These are phyloP conservation scores for Verticillium isaacii DNA, from an alignment of 2,329 filamentous ascomycete species.

Conservation along the genomic window DNA sequence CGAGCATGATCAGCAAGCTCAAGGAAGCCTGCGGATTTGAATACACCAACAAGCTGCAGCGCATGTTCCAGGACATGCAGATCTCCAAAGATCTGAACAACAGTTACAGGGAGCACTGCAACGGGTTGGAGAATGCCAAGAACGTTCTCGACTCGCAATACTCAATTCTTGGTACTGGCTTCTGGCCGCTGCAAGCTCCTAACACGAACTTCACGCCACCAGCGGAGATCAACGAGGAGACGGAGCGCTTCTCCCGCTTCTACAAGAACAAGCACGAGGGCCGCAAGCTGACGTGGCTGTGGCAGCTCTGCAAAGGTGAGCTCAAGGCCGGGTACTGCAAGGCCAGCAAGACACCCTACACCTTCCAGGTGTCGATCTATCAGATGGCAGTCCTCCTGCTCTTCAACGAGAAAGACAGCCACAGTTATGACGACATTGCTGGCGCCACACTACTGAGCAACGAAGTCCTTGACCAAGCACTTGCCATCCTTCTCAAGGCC, in stretches of 20 bases:
- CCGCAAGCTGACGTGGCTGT: slow-evolving; percentile 94
- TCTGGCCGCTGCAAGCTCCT: slow-evolving; percentile 90
- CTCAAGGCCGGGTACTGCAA: slow-evolving; percentile 92
- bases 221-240: slow-evolving; percentile 76
- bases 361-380: slow-evolving; percentile 94
- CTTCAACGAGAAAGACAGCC: slow-evolving; percentile 85
- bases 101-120: slow-evolving; percentile 74
- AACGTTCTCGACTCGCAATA: slow-evolving; percentile 79
- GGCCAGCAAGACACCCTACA: slow-evolving; percentile 84
- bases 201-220: slow-evolving; percentile 87
- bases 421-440: slow-evolving; percentile 84
- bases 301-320: slow-evolving; percentile 97
- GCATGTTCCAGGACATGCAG: slow-evolving; percentile 99
- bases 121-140: slow-evolving; percentile 62
- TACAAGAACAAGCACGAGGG: slow-evolving; percentile 97
- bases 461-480: slow-evolving; percentile 81
- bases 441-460: slow-evolving; percentile 73
- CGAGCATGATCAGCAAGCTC: slow-evolving; percentile 98
- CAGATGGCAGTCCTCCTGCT: slow-evolving; percentile 95
- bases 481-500: slow-evolving; percentile 85
- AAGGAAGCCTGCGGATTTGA: slow-evolving; percentile 99
- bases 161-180: slow-evolving; percentile 90
- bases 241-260: slow-evolving; percentile 84
- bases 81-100: slow-evolving; percentile 96
- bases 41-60: slow-evolving; percentile 98